Evolutionary conservation across 805 yeast species (phyloP).

Genomic region (Ogataea pignaliae): DNA sequence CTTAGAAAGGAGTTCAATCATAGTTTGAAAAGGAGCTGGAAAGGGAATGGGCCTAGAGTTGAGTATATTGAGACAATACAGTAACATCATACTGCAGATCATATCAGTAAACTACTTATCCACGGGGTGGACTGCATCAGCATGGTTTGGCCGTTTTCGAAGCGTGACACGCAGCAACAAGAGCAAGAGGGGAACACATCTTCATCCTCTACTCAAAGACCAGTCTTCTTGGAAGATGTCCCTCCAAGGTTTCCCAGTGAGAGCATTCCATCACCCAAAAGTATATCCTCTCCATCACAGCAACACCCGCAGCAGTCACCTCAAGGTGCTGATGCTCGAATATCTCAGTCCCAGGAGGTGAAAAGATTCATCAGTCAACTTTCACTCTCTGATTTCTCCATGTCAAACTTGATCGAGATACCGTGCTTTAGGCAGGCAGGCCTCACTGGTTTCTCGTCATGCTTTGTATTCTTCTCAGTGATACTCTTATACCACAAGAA

Average conservation of each 20-base stretch:
- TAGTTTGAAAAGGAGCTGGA: no score
- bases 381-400: slow-evolving; percentile 45
- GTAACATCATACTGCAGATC: no score
- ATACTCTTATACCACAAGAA: slow-evolving; percentile 65
- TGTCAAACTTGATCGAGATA: slow-evolving; percentile 48
- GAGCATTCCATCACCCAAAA: slow-evolving; percentile 3
- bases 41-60: no score
- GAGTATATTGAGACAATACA: no score
- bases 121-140: no score
- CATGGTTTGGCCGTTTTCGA: slow-evolving; percentile 22
- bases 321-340: slow-evolving; percentile 1
- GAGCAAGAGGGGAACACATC: background rate
- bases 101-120: no score
- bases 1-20: no score
- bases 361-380: slow-evolving; percentile 28
- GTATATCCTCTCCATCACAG: slow-evolving; percentile 1
- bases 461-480: slow-evolving; percentile 65
- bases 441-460: slow-evolving; percentile 65
- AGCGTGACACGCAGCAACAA: background rate
- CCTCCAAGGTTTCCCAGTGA: slow-evolving; percentile 42
- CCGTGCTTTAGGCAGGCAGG: slow-evolving; percentile 84
- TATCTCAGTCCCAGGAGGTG: slow-evolving; percentile 20
- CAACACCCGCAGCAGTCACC: slow-evolving; percentile 15
- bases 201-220: slow-evolving; percentile 8
- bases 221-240: slow-evolving; percentile 43